Evolutionary conservation across 768 basidiomycete genomes (phyloP), one percentile per base, ranked within the genome.

Genomic region (Nidularia pulvinata): DNA sequence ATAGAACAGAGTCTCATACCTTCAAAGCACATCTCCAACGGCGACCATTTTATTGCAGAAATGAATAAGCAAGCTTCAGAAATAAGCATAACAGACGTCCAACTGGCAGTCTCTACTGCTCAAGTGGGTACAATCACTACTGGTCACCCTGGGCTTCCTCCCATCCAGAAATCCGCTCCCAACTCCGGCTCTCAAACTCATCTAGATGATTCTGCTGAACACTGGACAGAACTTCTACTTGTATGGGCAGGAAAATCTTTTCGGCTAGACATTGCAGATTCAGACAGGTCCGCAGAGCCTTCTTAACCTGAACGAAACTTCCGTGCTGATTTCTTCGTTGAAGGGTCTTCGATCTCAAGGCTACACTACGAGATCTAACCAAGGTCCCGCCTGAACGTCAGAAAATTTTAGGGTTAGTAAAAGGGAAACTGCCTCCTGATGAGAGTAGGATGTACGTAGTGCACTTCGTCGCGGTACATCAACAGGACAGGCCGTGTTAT

Each of bases 401-500:
- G 73, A 95, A 96, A 73, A 86, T 95, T 52, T 76, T 95, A 33
- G 93, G 93, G 1, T 69, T 96, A 25, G 85, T 89, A 33, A 93
- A 91, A 62, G 90, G 90, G 30, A 94, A 90, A 66, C 69, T 93
- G 6, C 91, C 91, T 6, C 76, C 82, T 1, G 92, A 95, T 60
- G 83, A 89, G 55, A 84, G 72, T 52, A 78, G 80, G 52, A 84
- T 93, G 86, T 81, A 55, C 62, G 76, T 58, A 49, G 73, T 63
- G 48, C 33, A 16, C 55, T 51, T 33, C 47, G 34, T 49, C 37
- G 22, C 13, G 39, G 16, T 42, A 4, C 45, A 42, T 42, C 13
- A 42, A 42, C 39, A 42, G 39, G 39, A 42, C 25, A 30, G 25
- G 4, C 25, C 25, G 39, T 25, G 7, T 46, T 14, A 25, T 30